phyloP scores from a whole-genome alignment of 495 filamentous ascomycete genomes.

The Podospora sp. region DNA sequence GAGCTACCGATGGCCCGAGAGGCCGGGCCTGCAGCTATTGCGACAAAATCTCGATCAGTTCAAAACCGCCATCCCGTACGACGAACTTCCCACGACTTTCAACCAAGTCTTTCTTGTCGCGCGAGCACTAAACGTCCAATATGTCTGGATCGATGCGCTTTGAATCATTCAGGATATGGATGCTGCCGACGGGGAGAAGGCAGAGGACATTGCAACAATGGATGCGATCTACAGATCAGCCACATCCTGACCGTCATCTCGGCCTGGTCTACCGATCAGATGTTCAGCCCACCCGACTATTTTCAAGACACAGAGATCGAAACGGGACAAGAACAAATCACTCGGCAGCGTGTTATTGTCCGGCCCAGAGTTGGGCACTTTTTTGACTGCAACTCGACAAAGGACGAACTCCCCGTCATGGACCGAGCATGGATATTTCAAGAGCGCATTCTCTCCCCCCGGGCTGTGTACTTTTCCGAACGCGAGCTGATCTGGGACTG shows the following conservation, averaged over 20 bases:
- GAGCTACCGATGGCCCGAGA: constrained; percentile 5
- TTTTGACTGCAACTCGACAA: background rate
- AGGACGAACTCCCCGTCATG: background rate
- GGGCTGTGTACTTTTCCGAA: background rate
- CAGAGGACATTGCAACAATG: background rate
- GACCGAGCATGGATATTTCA: background rate
- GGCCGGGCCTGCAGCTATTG: background rate
- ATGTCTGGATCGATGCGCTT: constrained; percentile 15
- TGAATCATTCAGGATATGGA: constrained; percentile 7
- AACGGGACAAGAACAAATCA: background rate
- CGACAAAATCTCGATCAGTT: background rate
- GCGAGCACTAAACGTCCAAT: background rate
- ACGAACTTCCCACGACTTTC: background rate
- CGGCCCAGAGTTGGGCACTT: background rate
- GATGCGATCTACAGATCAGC: background rate
- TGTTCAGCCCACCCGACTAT: background rate
- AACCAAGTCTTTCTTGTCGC: background rate
- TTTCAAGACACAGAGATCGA: background rate
- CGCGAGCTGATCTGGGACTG: background rate
- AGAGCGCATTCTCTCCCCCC: background rate
- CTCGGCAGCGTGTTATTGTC: background rate
- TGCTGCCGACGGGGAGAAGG: background rate
- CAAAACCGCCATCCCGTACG: background rate
- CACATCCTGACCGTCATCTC: background rate
- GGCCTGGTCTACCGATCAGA: background rate